Evolutionary conservation across 352 stramenopile species (phyloP).

Genomic region (Phytophthora sp.): DNA sequence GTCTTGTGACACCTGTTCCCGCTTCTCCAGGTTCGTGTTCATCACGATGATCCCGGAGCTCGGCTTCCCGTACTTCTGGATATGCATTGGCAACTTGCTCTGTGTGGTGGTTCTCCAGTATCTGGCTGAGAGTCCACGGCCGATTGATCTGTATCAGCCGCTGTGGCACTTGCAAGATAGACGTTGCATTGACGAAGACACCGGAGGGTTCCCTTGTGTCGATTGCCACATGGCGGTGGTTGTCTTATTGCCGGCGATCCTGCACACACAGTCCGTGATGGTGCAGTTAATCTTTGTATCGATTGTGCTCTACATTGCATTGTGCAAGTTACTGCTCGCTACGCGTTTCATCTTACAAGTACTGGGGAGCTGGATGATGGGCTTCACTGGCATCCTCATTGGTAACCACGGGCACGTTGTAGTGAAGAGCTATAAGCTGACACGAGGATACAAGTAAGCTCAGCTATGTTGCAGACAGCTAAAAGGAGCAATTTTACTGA

Average conservation of each 20-base stretch:
- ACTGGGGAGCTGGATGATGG: constrained; percentile 65
- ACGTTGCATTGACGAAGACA: constrained; percentile 51
- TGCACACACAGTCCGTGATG: constrained; percentile 41
- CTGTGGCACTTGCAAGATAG: constrained; percentile 34
- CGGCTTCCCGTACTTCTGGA: constrained; percentile 76
- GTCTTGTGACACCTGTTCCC: constrained; percentile 11
- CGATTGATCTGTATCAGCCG: constrained; percentile 55
- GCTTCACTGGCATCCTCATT: constrained; percentile 54
- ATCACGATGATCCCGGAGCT: constrained; percentile 56
- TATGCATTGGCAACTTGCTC: constrained; percentile 61
- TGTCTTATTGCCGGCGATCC: constrained; percentile 61
- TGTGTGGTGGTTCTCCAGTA: constrained; percentile 57
- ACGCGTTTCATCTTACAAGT: constrained; percentile 64
- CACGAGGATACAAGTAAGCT: constrained; percentile 52
- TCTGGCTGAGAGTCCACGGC: constrained; percentile 42
- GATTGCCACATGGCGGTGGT: constrained; percentile 81
- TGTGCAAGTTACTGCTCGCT: constrained; percentile 58
- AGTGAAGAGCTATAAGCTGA: constrained; percentile 52
- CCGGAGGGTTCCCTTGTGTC: constrained; percentile 65
- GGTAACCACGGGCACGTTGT: constrained; percentile 65
- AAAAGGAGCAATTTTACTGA: too few species aligned
- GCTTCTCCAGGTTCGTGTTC: constrained; percentile 62
- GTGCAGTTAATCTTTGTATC: constrained; percentile 32
- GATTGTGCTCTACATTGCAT: constrained; percentile 20
- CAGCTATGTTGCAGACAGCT: too few species aligned